Conservation (phyloP, 2,329 filamentous ascomycete species). For the Monosporascus ibericus region DNA sequence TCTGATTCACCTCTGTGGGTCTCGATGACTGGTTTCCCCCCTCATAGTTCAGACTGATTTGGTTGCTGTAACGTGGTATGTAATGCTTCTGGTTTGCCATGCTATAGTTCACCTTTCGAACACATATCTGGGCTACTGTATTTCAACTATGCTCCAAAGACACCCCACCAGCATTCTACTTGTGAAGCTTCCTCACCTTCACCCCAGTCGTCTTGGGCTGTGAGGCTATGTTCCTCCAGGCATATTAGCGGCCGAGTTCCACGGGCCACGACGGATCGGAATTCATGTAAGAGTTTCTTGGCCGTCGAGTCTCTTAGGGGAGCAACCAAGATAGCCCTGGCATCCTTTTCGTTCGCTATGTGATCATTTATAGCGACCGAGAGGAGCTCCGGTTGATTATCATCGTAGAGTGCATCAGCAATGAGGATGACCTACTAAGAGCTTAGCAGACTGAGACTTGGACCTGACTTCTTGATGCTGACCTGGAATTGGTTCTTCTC, state of each 20-base stretch:
- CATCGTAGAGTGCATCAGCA: slow-evolving; percentile 82
- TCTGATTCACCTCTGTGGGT: too few relatives aligned
- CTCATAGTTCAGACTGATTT: too few relatives aligned
- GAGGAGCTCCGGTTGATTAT: slow-evolving; percentile 72
- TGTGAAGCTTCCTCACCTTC: slow-evolving; percentile 38
- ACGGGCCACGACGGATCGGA: slow-evolving; percentile 55
- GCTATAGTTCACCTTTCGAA: background rate
- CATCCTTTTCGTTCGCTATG: slow-evolving; percentile 48
- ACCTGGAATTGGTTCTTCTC: slow-evolving; percentile 46
- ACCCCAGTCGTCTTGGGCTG: slow-evolving; percentile 70
- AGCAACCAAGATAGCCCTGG: slow-evolving; percentile 72
- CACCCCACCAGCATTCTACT: slow-evolving; percentile 65
- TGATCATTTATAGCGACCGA: slow-evolving; percentile 64
- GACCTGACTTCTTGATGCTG: slow-evolving; percentile 4
- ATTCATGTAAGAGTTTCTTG: slow-evolving; percentile 52
- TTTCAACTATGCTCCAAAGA: slow-evolving; percentile 37
- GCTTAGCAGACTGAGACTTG: slow-evolving; percentile 4
- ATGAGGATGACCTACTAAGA: slow-evolving; percentile 62
- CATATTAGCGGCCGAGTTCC: slow-evolving; percentile 41
- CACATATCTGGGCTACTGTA: background rate
- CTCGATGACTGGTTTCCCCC: too few relatives aligned
- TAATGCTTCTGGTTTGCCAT: background rate
- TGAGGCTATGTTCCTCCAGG: slow-evolving; percentile 56
- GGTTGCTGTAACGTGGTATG: background rate
- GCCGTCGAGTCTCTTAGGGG: slow-evolving; percentile 69